Conservation (phyloP, 495 filamentous ascomycete species). For the Niebla homalea region DNA sequence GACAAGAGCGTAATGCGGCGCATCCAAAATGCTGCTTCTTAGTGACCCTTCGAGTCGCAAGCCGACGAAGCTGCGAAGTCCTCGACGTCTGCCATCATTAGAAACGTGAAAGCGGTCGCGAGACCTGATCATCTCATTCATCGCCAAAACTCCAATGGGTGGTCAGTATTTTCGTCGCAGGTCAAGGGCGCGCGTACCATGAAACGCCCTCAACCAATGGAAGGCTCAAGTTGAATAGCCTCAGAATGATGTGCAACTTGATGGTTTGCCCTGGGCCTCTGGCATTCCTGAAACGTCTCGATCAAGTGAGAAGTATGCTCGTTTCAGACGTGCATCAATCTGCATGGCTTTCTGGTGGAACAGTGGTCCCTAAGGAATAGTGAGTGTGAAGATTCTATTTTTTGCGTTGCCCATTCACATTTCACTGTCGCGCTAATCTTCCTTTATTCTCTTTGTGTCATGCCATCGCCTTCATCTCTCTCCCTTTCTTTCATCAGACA, state of each 20-base stretch:
- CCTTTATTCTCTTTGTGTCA: conserved; percentile 7
- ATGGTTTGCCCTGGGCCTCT: neutral
- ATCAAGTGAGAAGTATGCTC: conserved; percentile 1
- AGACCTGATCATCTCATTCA: neutral
- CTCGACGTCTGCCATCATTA: neutral
- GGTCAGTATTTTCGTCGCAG: conserved; percentile 4
- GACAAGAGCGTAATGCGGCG: neutral
- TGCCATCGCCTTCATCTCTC: conserved; percentile 9
- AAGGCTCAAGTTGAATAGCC: conserved; percentile 1
- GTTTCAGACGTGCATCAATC: conserved; percentile 12
- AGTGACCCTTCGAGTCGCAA: conserved; percentile 2
- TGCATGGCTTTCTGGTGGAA: conserved; percentile 11
- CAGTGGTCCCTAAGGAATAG: neutral
- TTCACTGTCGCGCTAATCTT: conserved; percentile 12
- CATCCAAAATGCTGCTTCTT: neutral
- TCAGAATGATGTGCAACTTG: neutral
- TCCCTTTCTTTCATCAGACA: conserved; percentile 4
- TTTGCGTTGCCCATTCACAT: conserved; percentile 10
- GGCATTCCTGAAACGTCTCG: conserved; percentile 5
- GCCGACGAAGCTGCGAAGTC: neutral
- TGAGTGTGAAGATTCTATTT: conserved; percentile 12
- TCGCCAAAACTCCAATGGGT: neutral
- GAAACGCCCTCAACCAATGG: conserved; percentile 1
- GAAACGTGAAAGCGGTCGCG: neutral
- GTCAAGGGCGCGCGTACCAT: neutral